A percentile compares a stretch with the other conserved stretches of the same genome.
Conservation (phyloP, 371 early-diverging fungal genomes). For the Modicella reniformis region DNA sequence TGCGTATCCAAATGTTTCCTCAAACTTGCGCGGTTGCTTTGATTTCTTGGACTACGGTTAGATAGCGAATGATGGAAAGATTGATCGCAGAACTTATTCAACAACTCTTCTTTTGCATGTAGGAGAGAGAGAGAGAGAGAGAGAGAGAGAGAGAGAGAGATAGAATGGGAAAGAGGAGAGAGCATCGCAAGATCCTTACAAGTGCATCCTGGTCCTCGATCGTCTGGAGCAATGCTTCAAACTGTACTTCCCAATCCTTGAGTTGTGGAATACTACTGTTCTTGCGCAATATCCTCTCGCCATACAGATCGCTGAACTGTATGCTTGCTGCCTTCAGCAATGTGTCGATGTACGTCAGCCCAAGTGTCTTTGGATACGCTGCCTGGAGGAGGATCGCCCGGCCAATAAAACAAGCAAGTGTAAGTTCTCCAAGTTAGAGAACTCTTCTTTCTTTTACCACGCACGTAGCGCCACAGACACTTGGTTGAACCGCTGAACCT, state of each 20-base stretch:
- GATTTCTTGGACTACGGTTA: constrained; percentile 50
- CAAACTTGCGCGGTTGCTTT: constrained; percentile 81
- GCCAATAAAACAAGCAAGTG: too few species aligned
- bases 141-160: neutral
- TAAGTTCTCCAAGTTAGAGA: too few species aligned
- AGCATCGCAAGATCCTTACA: too few species aligned
- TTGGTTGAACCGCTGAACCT: too few species aligned
- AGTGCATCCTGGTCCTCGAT: constrained; percentile 44
- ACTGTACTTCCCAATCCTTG: constrained; percentile 48
- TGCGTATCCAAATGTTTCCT: constrained; percentile 84
- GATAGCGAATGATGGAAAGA: neutral
- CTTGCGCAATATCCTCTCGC: constrained; percentile 32
- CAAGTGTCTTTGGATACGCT: constrained; percentile 90
- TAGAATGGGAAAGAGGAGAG: neutral
- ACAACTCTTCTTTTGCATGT: too few species aligned
- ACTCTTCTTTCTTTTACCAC: too few species aligned
- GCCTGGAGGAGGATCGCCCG: too few species aligned
- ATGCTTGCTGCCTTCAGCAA: constrained; percentile 70
- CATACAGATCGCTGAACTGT: constrained; percentile 44
- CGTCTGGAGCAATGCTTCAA: constrained; percentile 52
- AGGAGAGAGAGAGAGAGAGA: too few species aligned
- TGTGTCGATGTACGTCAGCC: constrained; percentile 86
- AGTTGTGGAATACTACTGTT: constrained; percentile 30
- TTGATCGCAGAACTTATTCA: too few species aligned
- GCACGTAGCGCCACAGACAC: too few species aligned